These are phyloP conservation scores for Monilinia polystroma DNA, from an alignment of 2,329 filamentous ascomycete genomes.

Conservation along the genomic window DNA sequence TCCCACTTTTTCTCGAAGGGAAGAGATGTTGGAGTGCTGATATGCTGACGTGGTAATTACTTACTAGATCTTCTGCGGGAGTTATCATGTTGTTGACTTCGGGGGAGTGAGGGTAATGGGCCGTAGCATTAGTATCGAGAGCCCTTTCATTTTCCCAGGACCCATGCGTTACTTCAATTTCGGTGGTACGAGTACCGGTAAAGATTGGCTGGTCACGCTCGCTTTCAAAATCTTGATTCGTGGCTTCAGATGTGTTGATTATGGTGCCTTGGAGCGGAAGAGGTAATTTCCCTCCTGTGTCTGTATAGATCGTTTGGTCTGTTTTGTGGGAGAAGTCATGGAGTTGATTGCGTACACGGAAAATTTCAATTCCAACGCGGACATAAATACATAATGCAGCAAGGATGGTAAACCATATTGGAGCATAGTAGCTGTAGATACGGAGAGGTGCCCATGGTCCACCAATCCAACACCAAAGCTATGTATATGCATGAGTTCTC, in stretches of 20 bases:
- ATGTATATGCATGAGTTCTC: conserved; percentile 56
- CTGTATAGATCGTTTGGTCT: conserved; percentile 5
- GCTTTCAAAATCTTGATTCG: background rate
- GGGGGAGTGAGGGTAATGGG: background rate
- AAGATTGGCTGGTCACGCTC: conserved; percentile 13
- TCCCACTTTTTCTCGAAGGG: background rate
- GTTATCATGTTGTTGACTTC: background rate
- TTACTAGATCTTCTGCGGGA: conserved; percentile 14
- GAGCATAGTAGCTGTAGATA: conserved; percentile 71
- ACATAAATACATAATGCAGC: conserved; percentile 65
- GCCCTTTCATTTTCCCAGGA: conserved; percentile 13
- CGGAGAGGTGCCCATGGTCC: conserved; percentile 67
- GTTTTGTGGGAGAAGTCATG: conserved; percentile 16
- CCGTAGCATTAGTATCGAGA: background rate
- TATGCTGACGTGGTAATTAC: conserved; percentile 26
- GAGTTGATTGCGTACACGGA: conserved; percentile 53
- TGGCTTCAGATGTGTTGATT: background rate
- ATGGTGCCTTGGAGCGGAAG: conserved; percentile 1
- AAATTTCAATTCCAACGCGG: conserved; percentile 63
- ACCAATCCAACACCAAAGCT: conserved; percentile 78
- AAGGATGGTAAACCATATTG: conserved; percentile 64
- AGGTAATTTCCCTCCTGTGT: conserved; percentile 41
- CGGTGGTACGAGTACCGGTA: conserved; percentile 31
- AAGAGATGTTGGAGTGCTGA: conserved; percentile 13
- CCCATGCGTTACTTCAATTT: conserved; percentile 31